Conservation (phyloP, 2,329 filamentous ascomycete genomes). For the Elsinoe batatas region DNA sequence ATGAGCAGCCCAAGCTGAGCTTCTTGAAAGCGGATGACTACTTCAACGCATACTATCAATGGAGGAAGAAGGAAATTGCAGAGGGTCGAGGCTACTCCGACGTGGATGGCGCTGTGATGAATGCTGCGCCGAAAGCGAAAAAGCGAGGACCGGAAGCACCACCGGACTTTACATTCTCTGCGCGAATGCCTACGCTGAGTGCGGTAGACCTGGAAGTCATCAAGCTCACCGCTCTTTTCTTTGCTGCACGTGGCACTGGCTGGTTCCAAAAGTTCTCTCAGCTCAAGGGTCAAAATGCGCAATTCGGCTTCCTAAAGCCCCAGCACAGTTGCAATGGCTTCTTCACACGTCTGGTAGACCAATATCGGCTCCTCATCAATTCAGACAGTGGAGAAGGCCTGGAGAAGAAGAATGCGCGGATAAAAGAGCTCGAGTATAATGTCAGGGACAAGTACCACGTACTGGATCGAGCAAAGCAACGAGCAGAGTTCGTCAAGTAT, state of each 20-base stretch:
- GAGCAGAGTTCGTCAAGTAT: slow-evolving; percentile 78
- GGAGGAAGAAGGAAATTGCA: slow-evolving; percentile 78
- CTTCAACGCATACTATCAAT: slow-evolving; percentile 81
- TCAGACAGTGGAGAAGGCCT: slow-evolving; percentile 59
- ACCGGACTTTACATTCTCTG: slow-evolving; percentile 82
- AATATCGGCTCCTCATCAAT: slow-evolving; percentile 73
- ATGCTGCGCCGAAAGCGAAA: slow-evolving; percentile 46
- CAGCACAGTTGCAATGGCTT: slow-evolving; percentile 96
- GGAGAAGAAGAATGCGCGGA: slow-evolving; percentile 60
- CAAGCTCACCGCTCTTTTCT: slow-evolving; percentile 75
- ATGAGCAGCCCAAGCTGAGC: slow-evolving; percentile 77
- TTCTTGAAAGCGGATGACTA: slow-evolving; percentile 73
- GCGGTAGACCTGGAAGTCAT: slow-evolving; percentile 75
- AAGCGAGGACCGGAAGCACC: slow-evolving; percentile 74
- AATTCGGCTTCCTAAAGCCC: slow-evolving; percentile 91
- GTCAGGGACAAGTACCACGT: slow-evolving; percentile 70
- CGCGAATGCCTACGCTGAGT: slow-evolving; percentile 94
- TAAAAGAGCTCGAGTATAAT: slow-evolving; percentile 64
- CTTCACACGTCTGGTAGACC: slow-evolving; percentile 84
- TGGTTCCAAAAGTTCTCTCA: slow-evolving; percentile 88
- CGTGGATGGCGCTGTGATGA: slow-evolving; percentile 56
- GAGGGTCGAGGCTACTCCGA: slow-evolving; percentile 72
- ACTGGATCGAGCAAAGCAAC: slow-evolving; percentile 68
- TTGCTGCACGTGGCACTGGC: slow-evolving; percentile 81
- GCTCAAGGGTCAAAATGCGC: slow-evolving; percentile 78